Evolutionary conservation across 352 stramenopile genomes (phyloP), one percentile per base, ranked within the genome.

Genomic region (Pythium sp.): DNA sequence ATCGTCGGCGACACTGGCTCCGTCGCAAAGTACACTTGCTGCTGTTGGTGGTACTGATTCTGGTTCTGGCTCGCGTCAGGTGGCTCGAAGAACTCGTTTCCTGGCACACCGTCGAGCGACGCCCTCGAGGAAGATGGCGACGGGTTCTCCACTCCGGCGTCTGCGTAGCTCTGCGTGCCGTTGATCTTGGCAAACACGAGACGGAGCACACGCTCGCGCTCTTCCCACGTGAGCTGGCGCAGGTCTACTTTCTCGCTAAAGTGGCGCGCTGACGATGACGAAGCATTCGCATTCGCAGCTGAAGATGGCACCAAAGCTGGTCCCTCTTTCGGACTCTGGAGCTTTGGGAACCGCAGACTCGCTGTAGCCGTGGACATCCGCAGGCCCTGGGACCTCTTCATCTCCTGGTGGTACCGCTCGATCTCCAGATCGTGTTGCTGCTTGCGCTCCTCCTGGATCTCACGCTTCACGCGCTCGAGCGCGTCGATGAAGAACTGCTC

Each of bases 111-210:
- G 30, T 38, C 64, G 5, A 64, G 22, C 6, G 56, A 59, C 11
- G 28, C 46, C 22, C 65, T 58, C 20, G 46, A 69, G 12, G 63
- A 60, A 22, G 57, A 30, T 24, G 55, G 43, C 9, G 26, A 46
- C n/a, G 41, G 63, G 9, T 63, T 60, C 5, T 66, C 30, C 2
- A 43, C 66, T 22, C 51, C 46, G 2, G 56, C 65, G 32, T 86
- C 75, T 0, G 79, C 77, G n/a, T 71, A 76, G 62, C 82, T 90
- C 58, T 91, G 80, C 12, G 80, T 79, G 41, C 75, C 84, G 58
- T 98, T 98, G 72, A 98, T 98, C 71, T 96, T 97, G 8, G 93
- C 88, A 62, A 98, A 98, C 47, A 98, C 79, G n/a, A 98, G 78
- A 15, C 93, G 82, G 47, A 98, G 79, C 41, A 98, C 93, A 51